phyloP scores from a whole-genome alignment of 1,284 basidiomycete genomes.

The Naganishia sp. region DNA sequence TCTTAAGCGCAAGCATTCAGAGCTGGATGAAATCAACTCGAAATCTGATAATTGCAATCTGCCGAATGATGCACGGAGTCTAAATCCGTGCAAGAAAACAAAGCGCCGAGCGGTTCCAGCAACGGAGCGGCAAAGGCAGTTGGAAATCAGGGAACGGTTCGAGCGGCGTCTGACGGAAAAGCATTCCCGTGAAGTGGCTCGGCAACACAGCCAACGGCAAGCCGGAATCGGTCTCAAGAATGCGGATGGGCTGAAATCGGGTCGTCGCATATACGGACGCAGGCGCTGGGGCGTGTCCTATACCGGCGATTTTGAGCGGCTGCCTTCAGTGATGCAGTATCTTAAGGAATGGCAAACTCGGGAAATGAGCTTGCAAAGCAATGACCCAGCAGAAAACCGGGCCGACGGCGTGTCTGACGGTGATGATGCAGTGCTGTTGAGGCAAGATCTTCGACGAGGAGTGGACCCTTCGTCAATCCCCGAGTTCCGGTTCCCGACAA shows the following conservation, averaged over 20 bases:
- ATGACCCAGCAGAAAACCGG: neutral
- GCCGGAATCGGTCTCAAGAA: neutral
- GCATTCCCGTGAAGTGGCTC: slow-evolving; percentile 1
- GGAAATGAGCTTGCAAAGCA: neutral
- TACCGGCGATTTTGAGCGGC: neutral
- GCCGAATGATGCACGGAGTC: too few species aligned
- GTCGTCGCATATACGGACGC: slow-evolving; percentile 5
- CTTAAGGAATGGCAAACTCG: slow-evolving; percentile 10
- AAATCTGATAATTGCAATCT: too few species aligned
- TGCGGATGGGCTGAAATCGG: neutral
- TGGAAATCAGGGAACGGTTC: neutral
- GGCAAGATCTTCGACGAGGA: slow-evolving; percentile 8
- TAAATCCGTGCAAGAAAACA: neutral
- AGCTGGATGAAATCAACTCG: too few species aligned
- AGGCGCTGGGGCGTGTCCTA: neutral
- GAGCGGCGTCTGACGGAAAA: neutral
- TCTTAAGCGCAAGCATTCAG: too few species aligned
- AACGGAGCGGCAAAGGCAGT: neutral
- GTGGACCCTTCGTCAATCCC: slow-evolving; percentile 4
- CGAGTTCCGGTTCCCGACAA: slow-evolving; percentile 7
- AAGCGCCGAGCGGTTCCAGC: neutral
- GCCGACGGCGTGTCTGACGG: too few species aligned
- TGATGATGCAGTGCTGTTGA: neutral
- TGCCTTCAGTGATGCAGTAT: neutral
- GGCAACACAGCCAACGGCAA: slow-evolving; percentile 3